phyloP scores from a whole-genome alignment of 768 basidiomycete genomes.

The Boletus insuetus region DNA sequence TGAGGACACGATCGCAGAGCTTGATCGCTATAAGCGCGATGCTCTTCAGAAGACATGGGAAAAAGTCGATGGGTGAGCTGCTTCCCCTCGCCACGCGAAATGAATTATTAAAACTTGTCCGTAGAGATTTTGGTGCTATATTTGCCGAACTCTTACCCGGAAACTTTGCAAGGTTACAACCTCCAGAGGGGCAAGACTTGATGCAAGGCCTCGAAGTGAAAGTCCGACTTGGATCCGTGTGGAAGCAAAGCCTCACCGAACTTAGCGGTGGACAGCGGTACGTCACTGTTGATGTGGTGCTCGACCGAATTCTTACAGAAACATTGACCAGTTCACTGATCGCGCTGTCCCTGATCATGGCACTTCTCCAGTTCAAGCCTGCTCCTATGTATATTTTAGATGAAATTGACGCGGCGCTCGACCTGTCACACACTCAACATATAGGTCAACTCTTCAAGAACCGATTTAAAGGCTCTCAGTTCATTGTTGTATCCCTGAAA shows the following conservation, averaged over 20 bases:
- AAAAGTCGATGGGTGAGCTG: conserved; percentile 82
- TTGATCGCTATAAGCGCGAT: conserved; percentile 92
- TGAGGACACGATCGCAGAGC: conserved; percentile 87
- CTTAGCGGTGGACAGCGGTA: conserved; percentile 96
- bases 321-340: conserved; percentile 75
- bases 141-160: conserved; percentile 95
- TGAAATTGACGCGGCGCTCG: conserved; percentile 97
- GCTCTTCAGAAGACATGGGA: conserved; percentile 94
- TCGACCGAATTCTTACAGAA: not conserved
- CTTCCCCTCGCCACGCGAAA: not conserved
- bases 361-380: conserved; percentile 97
- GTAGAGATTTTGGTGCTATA: conserved; percentile 92
- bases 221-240: conserved; percentile 89
- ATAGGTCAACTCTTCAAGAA: conserved; percentile 98
- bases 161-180: conserved; percentile 93
- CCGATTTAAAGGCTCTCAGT: conserved; percentile 96
- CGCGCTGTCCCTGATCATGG: conserved; percentile 97
- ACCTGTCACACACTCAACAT: conserved; percentile 94
- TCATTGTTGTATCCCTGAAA: conserved; percentile 96
- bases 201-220: conserved; percentile 98
- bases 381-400: conserved; percentile 99
- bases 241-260: conserved; percentile 98
- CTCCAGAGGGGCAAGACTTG: conserved; percentile 90
- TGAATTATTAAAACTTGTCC: not conserved
- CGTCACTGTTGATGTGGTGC: conserved; percentile 20